Base-by-base conservation (phyloP, 2,329 filamentous ascomycete species). In the Fusarium piperis region DNA sequence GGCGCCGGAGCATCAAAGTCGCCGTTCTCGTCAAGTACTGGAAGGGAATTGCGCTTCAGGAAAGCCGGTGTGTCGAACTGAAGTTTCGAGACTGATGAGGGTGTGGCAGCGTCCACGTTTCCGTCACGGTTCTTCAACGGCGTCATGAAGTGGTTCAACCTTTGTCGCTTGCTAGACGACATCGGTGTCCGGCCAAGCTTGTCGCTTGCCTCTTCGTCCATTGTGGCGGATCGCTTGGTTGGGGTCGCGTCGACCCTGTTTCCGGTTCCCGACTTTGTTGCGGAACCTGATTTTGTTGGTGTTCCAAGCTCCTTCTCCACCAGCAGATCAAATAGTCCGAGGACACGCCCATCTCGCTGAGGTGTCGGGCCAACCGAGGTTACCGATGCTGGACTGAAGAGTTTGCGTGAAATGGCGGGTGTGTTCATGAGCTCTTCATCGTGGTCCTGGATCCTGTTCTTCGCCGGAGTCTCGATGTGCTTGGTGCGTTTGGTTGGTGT, bases 281-380 rank as follows among this genome's bases (percentile, higher is more conserved):
- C 48, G 13, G 64, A 74, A 16, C 75, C 71, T n/a, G 63, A 84
- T 56, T 83, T 86, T 6, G 87, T 86, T 1, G 88, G 87, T 6
- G 86, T 87, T 33, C 82, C 83, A 26, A 85, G 79, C 23, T 85
- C 84, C 44, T 84, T 83, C 63, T 88, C 85, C 28, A 84, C 82
- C 9, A 94, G 82, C 12, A 92, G 81, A 77, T 95, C 93, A 78
- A 96, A 96, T 18, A 96, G 82, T 6, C 93, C 93, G 3, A 96
- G 85, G 1, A 94, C 91, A 20, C 89, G 89, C 30, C 93, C 93
- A 78, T 95, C 92, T 68, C 90, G 90, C 76, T 95, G 93, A 4
- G 93, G 93, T 13, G 93, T 96, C 2, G 93, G 93, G 3, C 92
- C 93, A 67, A 96, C 88, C 1, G 86, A 88, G 6, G 88, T 90